phyloP scores from a whole-genome alignment of 2,329 filamentous ascomycete genomes.

The Arthrobotrys sphaeroides region DNA sequence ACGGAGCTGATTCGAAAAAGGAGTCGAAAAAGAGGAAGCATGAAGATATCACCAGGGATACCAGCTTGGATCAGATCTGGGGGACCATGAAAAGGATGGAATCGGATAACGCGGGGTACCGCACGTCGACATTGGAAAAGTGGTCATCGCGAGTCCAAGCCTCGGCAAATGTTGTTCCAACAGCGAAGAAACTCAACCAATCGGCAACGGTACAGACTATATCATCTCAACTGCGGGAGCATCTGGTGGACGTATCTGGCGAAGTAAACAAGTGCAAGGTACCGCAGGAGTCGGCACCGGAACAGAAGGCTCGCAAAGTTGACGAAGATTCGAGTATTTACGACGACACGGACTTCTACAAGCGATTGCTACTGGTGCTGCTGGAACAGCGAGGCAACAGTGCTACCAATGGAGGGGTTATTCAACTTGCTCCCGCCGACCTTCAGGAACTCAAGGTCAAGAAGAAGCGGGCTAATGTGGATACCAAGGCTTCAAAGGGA shows the following conservation, averaged over 20 bases:
- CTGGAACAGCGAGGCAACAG: conserved; percentile 84
- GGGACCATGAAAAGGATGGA: conserved; percentile 62
- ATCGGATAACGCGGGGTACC: conserved; percentile 69
- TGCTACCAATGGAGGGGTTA: conserved; percentile 64
- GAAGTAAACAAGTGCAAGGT: conserved; percentile 69
- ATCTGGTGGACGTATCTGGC: conserved; percentile 76
- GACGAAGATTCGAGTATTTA: conserved; percentile 73
- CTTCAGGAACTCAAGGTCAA: conserved; percentile 63
- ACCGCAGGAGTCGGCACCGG: conserved; percentile 52
- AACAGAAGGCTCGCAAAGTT: conserved; percentile 63
- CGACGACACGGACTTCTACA: conserved; percentile 95
- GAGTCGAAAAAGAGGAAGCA: conserved; percentile 71
- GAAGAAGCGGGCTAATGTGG: conserved; percentile 81
- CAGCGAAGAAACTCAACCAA: conserved; percentile 70
- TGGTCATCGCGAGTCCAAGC: conserved; percentile 85
- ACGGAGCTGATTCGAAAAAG: conserved; percentile 59
- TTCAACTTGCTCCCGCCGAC: conserved; percentile 70
- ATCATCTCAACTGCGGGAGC: conserved; percentile 73
- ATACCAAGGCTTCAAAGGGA: conserved; percentile 94
- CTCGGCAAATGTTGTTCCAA: conserved; percentile 65
- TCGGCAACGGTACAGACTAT: conserved; percentile 69
- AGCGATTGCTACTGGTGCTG: conserved; percentile 88
- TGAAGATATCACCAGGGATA: conserved; percentile 53
- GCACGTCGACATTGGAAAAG: conserved; percentile 81
- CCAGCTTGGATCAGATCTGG: conserved; percentile 43